Evolutionary conservation across 2,329 filamentous ascomycete species (phyloP), one percentile per base, ranked within the genome.

Genomic region (Apiospora koreana): DNA sequence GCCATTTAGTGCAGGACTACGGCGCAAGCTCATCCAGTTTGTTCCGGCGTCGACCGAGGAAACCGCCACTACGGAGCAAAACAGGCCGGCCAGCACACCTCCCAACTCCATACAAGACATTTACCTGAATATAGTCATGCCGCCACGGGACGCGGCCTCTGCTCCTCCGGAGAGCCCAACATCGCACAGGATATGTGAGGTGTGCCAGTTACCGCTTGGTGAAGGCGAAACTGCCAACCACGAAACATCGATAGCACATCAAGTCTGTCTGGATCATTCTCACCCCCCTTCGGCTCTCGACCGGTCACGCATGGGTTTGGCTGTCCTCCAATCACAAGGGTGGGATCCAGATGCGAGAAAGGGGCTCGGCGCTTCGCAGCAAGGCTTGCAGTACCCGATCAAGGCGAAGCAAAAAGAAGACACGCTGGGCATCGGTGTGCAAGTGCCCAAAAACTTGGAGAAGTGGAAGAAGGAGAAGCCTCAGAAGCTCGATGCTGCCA

Each of bases 371-470:
- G 87, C 87, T 12, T 81, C 83, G 2, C 91, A 92, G 0, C 88
- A 92, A 74, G 95, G 95, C 3, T 91, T 94, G 71, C 85, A 91
- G 50, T 91, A 90, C 73, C 95, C 95, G 0, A 85, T 98, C 72
- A 94, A 94, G 78, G 83, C 88, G 0, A 87, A 86, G 71, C 83
- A 87, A 69, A 97, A 97, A 81, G 87, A 91, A 58, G 89, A 95
- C 77, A 94, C 88, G 3, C 83, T 92, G 9, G 95, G 95, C 0
- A 80, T 97, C 35, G 94, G 94, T 0, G 84, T 87, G 4, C 73
- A 79, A 38, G 76, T 84, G 10, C 81, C 84, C 12, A 83, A 83
- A 71, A 77, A 82, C 28, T 72, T 81, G 62, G 76, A 80, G 73
- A 80, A 77, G 72, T 77, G 79, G 72, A 82, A 80, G 68, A 84